phyloP scores from a whole-genome alignment of 495 filamentous ascomycete genomes.

The Penicillium fimorum region DNA sequence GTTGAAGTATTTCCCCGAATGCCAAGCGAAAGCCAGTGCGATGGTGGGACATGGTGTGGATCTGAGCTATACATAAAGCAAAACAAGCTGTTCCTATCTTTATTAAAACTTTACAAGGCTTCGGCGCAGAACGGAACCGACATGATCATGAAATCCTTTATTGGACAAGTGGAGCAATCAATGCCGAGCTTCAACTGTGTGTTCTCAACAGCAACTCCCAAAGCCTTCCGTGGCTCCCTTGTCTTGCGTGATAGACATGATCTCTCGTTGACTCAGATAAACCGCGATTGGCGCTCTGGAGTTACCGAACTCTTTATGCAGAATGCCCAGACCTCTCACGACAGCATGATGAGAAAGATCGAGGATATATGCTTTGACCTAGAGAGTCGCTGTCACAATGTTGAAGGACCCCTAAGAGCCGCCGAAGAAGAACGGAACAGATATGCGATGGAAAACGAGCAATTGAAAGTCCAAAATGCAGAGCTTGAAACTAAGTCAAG shows the following conservation, averaged over 20 bases:
- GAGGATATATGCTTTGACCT: constrained; percentile 54
- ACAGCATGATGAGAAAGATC: constrained; percentile 46
- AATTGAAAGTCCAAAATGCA: constrained; percentile 19
- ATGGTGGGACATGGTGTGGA: constrained; percentile 21
- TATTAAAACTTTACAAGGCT: constrained; percentile 31
- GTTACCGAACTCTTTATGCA: constrained; percentile 37
- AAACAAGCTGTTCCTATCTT: constrained; percentile 32
- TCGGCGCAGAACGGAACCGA: constrained; percentile 14
- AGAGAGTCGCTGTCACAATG: constrained; percentile 51
- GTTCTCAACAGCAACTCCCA: constrained; percentile 18
- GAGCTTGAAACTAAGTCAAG: constrained; percentile 29
- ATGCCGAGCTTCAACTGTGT: constrained; percentile 16
- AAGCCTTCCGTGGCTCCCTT: constrained; percentile 13
- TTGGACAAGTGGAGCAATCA: constrained; percentile 16
- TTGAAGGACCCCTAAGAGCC: constrained; percentile 48
- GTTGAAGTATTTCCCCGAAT: constrained; percentile 25
- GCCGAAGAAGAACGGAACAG: constrained; percentile 45
- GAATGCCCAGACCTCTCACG: constrained; percentile 35
- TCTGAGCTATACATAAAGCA: constrained; percentile 20
- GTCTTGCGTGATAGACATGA: constrained; percentile 14
- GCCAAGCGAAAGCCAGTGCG: constrained; percentile 21
- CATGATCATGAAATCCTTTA: constrained; percentile 18
- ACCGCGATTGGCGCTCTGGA: constrained; percentile 45
- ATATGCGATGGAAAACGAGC: constrained; percentile 27
- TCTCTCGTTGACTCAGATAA: constrained; percentile 9